Evolutionary conservation across 1,284 basidiomycete species (phyloP), one percentile per base, ranked within the genome.

Genomic region (Melanopsichium pennsylvanicum): DNA sequence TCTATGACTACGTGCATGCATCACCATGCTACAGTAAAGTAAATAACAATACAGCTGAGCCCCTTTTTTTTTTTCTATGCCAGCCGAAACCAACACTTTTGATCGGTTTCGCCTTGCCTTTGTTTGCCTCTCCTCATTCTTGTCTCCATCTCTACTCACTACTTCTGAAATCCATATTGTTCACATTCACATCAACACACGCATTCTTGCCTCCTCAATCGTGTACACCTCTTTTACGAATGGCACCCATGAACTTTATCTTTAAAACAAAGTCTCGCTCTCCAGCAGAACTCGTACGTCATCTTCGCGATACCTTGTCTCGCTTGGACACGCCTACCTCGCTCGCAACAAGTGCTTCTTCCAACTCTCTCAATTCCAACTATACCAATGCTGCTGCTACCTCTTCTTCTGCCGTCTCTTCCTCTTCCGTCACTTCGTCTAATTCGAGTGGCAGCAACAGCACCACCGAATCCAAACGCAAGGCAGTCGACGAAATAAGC

Each of bases 401-500:
- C n/a, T 49, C 57, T 19, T 40, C 50, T 33, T 3, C 12, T 68
- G 35, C 54, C 8, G 23, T 27, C 26, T 29, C 44, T 5, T 54
- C 59, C 8, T 49, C 58, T 0, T 60, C 63, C 31, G 29, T 35
- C 21, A 42, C 51, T 12, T 31, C 36, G 13, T 41, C 42, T 21
- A 42, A 46, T 12, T 31, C 36, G 13, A 36, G 38, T 21, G 42
- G 39, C 12, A 37, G 43, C 22, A 26, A 33, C 3, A 42, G 52
- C 2, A 43, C 46, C 10, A 39, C 50, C 22, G 71, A 73, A 23
- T 31, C 62, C 0, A 39, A 40, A 12, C 47, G 59, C 16, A 71
- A 95, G 90, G 89, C 91, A 5, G 87, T 85, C 80, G 92, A 95
- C 70, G 93, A 95, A 56, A 87, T 93, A 9, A 88, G 88, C n/a